Conservation (phyloP, 1,139 yeast species). For the Pichia sp. region DNA sequence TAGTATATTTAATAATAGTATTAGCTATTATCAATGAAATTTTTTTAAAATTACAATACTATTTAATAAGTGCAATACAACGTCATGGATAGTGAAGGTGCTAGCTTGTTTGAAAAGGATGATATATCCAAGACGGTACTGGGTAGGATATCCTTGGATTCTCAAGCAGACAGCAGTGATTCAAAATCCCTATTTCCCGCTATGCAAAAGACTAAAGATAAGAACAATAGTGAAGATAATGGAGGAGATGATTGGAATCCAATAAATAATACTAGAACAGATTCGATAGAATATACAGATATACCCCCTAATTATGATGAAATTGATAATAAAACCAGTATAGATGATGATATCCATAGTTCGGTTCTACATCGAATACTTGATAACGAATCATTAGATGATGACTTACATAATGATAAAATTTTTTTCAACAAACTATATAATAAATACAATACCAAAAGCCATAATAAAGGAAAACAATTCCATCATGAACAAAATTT, state of each 20-base stretch:
- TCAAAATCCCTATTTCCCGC: too few relatives aligned
- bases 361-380: conserved; percentile 19
- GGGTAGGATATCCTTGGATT: too few relatives aligned
- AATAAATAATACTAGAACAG: neutral
- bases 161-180: too few relatives aligned
- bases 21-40: too few relatives aligned
- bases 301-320: neutral
- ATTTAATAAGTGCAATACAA: too few relatives aligned
- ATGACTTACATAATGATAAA: conserved; percentile 21
- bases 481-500: neutral
- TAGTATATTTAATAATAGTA: too few relatives aligned
- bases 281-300: neutral
- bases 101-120: too few relatives aligned
- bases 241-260: neutral
- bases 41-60: too few relatives aligned
- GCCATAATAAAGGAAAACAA: neutral
- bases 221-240: neutral
- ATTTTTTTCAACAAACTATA: conserved; percentile 26
- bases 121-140: too few relatives aligned
- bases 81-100: too few relatives aligned
- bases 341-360: conserved; percentile 14
- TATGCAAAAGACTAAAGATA: too few relatives aligned
- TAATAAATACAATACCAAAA: conserved; percentile 13
- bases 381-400: conserved; percentile 15
- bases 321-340: neutral